Conservation (phyloP, 2,329 filamentous ascomycete species). For the Talaromyces sp. region DNA sequence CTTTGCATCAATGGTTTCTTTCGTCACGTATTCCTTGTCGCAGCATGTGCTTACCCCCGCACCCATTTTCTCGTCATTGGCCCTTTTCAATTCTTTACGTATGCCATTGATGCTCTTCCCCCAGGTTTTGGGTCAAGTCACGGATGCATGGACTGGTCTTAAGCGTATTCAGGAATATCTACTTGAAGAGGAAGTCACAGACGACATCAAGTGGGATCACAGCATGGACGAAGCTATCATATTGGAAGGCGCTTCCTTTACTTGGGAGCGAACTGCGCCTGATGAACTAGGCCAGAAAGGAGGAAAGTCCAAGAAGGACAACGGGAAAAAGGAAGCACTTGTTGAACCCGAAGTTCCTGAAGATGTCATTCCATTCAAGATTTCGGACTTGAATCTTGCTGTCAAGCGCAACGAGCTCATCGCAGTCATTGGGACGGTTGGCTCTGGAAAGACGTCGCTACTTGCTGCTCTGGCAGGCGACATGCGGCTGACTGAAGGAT, state of each 20-base stretch:
- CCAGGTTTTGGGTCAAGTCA: slow-evolving; percentile 80
- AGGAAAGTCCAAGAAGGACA: slow-evolving; percentile 12
- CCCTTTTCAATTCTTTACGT: slow-evolving; percentile 86
- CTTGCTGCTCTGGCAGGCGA: slow-evolving; percentile 87
- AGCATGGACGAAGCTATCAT: slow-evolving; percentile 59
- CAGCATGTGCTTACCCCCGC: slow-evolving; percentile 69
- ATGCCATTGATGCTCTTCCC: slow-evolving; percentile 88
- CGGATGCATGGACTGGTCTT: slow-evolving; percentile 83
- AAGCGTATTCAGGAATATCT: slow-evolving; percentile 85
- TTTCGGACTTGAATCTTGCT: slow-evolving; percentile 37
- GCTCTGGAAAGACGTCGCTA: slow-evolving; percentile 88
- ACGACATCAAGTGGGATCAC: slow-evolving; percentile 61
- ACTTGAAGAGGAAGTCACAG: slow-evolving; percentile 76
- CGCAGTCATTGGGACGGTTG: slow-evolving; percentile 62
- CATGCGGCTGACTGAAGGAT: slow-evolving; percentile 71
- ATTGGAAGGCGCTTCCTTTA: slow-evolving; percentile 71
- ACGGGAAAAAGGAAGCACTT: slow-evolving; percentile 22
- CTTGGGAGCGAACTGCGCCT: slow-evolving; percentile 65
- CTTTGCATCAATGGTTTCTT: slow-evolving; percentile 91
- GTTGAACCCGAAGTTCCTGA: slow-evolving; percentile 19
- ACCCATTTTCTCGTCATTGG: slow-evolving; percentile 84
- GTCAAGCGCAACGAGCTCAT: slow-evolving; percentile 39
- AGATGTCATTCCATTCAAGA: slow-evolving; percentile 38
- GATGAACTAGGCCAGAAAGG: slow-evolving; percentile 17
- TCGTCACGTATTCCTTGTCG: slow-evolving; percentile 71